phyloP scores from a whole-genome alignment of 495 filamentous ascomycete genomes.

The Daldinia childiae region DNA sequence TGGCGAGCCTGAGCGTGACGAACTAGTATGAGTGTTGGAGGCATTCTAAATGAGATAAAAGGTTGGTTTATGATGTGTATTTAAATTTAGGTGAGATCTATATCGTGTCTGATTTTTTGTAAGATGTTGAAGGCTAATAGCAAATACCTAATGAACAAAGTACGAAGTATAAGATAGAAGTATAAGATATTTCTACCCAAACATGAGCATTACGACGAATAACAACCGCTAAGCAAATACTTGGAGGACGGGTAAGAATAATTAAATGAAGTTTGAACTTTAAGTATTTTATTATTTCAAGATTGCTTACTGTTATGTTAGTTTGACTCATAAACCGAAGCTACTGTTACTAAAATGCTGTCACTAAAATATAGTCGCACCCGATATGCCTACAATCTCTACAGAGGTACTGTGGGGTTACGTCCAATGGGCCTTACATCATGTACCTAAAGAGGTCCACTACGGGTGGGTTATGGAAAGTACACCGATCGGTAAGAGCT shows the following conservation, averaged over 20 bases:
- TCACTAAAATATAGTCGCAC: background rate
- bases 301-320: constrained; percentile 1
- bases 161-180: background rate
- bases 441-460: too few relatives aligned
- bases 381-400: background rate
- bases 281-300: background rate
- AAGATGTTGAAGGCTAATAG: background rate
- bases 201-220: background rate
- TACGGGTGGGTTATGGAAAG: too few relatives aligned
- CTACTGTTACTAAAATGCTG: background rate
- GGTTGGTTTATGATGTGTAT: background rate
- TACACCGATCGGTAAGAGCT: background rate
- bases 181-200: background rate
- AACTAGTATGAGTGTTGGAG: constrained; percentile 67
- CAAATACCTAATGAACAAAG: background rate
- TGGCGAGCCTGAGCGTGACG: constrained; percentile 68
- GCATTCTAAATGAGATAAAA: constrained; percentile 50
- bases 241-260: background rate
- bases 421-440: too few relatives aligned
- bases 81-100: background rate
- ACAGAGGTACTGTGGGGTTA: background rate
- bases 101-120: constrained; percentile 1
- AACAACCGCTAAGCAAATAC: background rate
- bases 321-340: background rate
- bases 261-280: background rate